Base-by-base conservation (phyloP, 208 protist species). In the Naegleria gruberi region DNA sequence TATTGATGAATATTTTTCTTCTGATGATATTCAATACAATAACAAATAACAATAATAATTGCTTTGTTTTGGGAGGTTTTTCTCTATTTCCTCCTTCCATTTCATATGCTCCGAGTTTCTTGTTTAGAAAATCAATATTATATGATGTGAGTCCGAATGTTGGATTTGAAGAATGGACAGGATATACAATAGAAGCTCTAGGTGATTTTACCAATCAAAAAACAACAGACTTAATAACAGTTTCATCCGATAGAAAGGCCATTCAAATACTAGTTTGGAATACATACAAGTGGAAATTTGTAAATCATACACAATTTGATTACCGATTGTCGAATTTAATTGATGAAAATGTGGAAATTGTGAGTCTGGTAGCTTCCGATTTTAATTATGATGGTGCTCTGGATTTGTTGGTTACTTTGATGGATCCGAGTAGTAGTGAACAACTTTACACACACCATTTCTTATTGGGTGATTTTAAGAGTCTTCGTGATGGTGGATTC, bases 371-470 rank as follows among this genome's bases (percentile, higher is more conserved):
- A 30, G 41, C 82, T 41, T n/a, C 41, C 0, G 82, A 87, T 51
- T 87, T 87, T 46, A 87, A 87, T 55, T 87, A 34, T 87, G 82
- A 87, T 55, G 82, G 82, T 40, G 43, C 41, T 55, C 43, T 87
- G 10, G 82, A 87, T 40, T 45, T 87, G 26, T 41, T 87, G 17
- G 82, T 87, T 34, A 55, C 82, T 23, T 4, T 55, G 1, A 87
- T n/a, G 17, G 12, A 26, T 82, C 51, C 51, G 15, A 30, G 19
- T 1, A n/a, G n/a, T n/a, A n/a, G n/a, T n/a, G n/a, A n/a, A n/a
- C n/a, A n/a, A n/a, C n/a, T n/a, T n/a, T 65, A 65, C 30, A 65
- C 30, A 30, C 51, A 65, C 30, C 30, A 10, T 23, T 30, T 65
- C 15, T 65, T 65, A 23, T 10, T 65, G 2, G 51, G 51, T 3